phyloP scores from a whole-genome alignment of 2,329 filamentous ascomycete genomes.

The Xylariaceae sp. region DNA sequence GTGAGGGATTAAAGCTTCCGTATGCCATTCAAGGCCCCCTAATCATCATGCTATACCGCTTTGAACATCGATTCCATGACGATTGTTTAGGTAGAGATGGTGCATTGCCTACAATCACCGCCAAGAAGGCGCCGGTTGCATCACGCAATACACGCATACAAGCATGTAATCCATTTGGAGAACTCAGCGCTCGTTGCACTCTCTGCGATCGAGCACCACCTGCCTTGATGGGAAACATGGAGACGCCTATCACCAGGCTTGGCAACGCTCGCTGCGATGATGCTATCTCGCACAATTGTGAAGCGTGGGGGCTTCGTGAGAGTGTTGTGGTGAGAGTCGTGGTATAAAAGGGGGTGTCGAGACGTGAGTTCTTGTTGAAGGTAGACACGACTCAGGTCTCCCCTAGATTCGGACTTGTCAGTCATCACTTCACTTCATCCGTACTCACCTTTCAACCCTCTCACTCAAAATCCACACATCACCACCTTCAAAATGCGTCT shows the following conservation, averaged over 20 bases:
- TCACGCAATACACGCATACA: constrained; percentile 18
- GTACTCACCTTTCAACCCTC: background rate
- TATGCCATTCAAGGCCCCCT: no score
- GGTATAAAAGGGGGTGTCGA: constrained; percentile 1
- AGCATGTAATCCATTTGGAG: constrained; percentile 13
- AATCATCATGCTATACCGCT: no score
- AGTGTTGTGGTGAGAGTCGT: background rate
- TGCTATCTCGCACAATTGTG: constrained; percentile 19
- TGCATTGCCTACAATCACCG: background rate
- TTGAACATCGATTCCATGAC: background rate
- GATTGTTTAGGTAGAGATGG: background rate
- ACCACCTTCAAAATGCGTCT: constrained; percentile 54
- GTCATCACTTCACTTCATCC: background rate
- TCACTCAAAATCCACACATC: background rate
- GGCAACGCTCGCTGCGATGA: constrained; percentile 6
- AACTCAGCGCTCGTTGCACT: background rate
- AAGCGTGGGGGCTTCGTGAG: background rate
- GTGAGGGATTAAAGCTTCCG: no score
- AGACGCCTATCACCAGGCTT: constrained; percentile 12
- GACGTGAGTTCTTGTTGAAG: background rate
- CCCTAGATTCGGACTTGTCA: background rate
- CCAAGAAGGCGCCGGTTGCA: constrained; percentile 11
- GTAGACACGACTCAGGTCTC: background rate
- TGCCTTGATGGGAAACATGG: constrained; percentile 17
- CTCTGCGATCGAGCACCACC: constrained; percentile 11